A percentile compares a stretch with the other conserved stretches of the same genome.
phyloP scores from a whole-genome alignment of 78 protist species.

The Bigelowiella natans region DNA sequence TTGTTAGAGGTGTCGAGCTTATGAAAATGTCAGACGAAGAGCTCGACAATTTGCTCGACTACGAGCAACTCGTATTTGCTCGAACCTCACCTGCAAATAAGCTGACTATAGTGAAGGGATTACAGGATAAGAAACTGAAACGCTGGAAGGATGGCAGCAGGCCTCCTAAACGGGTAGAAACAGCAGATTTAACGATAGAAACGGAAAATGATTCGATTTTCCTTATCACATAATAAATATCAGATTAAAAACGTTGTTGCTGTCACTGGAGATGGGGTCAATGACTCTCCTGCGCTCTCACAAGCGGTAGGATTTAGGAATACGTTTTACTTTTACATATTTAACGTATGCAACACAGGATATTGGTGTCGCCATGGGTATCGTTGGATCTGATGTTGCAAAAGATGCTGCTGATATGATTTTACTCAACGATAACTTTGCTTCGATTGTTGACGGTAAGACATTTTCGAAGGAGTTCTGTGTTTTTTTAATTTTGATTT shows the following conservation, averaged over 20 bases:
- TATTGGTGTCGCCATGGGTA: constrained; percentile 56
- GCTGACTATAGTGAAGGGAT: constrained; percentile 67
- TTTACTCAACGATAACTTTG: constrained; percentile 84
- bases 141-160: background rate
- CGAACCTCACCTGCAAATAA: constrained; percentile 87
- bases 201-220: too few relatives aligned
- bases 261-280: constrained; percentile 88
- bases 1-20: background rate
- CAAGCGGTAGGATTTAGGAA: constrained; percentile 46
- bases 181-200: too few relatives aligned
- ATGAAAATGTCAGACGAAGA: background rate
- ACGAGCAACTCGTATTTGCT: constrained; percentile 69
- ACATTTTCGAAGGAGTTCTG: too few relatives aligned
- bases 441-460: constrained; percentile 77
- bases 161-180: background rate
- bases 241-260: constrained; percentile 28
- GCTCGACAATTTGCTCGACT: background rate
- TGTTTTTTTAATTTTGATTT: too few relatives aligned
- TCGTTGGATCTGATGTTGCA: constrained; percentile 66
- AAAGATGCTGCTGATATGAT: constrained; percentile 30
- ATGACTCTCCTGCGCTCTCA: constrained; percentile 92
- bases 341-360: constrained; percentile 27
- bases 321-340: background rate
- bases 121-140: constrained; percentile 33
- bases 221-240: too few relatives aligned